These are phyloP conservation scores for Pugionium dolabratum DNA, from an alignment of 345 rosid genomes.

Conservation along the genomic window DNA sequence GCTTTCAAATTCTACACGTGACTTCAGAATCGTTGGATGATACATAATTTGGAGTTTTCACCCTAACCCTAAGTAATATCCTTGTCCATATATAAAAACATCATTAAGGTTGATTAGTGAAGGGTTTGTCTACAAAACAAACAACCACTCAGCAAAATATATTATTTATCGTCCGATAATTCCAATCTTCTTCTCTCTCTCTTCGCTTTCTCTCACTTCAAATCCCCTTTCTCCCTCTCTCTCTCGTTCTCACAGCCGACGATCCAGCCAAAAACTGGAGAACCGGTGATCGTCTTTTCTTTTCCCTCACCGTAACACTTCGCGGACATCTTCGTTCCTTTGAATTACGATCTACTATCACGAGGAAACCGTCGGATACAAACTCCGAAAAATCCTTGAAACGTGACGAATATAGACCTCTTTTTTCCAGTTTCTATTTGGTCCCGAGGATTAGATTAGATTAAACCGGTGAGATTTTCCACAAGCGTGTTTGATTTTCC, in stretches of 20 bases:
- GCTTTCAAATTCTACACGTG: too few relatives aligned
- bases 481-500: slow-evolving; percentile 49
- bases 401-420: slow-evolving; percentile 31
- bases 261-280: slow-evolving; percentile 15
- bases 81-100: neutral
- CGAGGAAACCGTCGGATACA: neutral
- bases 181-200: slow-evolving; percentile 5
- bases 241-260: slow-evolving; percentile 21
- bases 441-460: slow-evolving; percentile 40
- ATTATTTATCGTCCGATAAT: neutral
- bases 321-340: neutral
- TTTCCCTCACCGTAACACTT: neutral
- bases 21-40: too few relatives aligned
- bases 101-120: too few relatives aligned
- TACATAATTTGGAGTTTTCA: neutral
- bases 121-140: neutral
- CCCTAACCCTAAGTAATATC: too few relatives aligned
- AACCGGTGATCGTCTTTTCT: slow-evolving; percentile 12
- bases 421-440: slow-evolving; percentile 27
- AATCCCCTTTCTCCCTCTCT: slow-evolving; percentile 1
- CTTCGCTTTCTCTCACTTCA: slow-evolving; percentile 24
- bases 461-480: slow-evolving; percentile 52
- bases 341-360: slow-evolving; percentile 10
- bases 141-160: neutral
- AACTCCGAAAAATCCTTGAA: slow-evolving; percentile 3